Conservation (phyloP, 2,329 filamentous ascomycete species). For the Epichloe coenophiala region DNA sequence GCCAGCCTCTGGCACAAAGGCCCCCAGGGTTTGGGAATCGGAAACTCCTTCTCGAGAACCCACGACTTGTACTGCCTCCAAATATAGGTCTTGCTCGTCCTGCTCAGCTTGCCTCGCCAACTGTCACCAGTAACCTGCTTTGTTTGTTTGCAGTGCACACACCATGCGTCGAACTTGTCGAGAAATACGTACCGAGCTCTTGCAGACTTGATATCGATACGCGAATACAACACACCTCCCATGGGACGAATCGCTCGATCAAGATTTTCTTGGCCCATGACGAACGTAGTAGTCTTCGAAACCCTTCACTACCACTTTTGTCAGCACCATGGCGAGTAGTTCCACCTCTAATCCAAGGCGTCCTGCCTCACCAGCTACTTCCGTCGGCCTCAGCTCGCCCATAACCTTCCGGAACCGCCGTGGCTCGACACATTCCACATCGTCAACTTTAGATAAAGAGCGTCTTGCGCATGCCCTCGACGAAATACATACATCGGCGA, state of each 20-base stretch:
- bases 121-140: background rate
- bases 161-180: constrained; percentile 5
- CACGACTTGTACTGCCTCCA: background rate
- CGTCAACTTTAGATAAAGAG: constrained; percentile 46
- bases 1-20: background rate
- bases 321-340: constrained; percentile 16
- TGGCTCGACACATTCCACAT: constrained; percentile 27
- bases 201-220: constrained; percentile 4
- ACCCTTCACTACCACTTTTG: background rate
- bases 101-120: background rate
- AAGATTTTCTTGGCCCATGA: background rate
- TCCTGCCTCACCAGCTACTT: constrained; percentile 15
- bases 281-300: constrained; percentile 6
- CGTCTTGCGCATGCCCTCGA: constrained; percentile 67
- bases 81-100: background rate
- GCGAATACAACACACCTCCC: background rate
- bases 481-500: constrained; percentile 81
- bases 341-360: constrained; percentile 16
- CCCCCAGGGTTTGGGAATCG: background rate
- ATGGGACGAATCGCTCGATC: background rate
- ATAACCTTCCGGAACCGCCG: constrained; percentile 21
- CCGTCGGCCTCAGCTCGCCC: constrained; percentile 15
- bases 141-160: background rate
- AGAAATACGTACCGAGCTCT: constrained; percentile 1
- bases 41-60: background rate